Evolutionary conservation across 139 green algal genomes (phyloP), one percentile per base, ranked within the genome.

Genomic region (Chara braunii): DNA sequence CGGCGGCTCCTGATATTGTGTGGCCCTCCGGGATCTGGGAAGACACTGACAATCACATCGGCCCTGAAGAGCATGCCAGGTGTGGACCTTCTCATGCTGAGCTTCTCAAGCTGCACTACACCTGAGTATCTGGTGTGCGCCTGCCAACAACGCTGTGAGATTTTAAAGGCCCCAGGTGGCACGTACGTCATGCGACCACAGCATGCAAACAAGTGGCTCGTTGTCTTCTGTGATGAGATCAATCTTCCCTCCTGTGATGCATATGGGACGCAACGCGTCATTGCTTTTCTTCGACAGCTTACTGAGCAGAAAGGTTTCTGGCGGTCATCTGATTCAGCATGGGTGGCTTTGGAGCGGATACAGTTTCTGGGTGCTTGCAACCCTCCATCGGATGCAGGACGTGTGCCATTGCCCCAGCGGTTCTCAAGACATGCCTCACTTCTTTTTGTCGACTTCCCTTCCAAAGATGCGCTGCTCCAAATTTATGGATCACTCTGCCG

Each of bases 1-100:
- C 23, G n/a, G 24, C 63, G n/a, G 31, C 63, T 36, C n/a, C 53
- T 43, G 52, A 57, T 72, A 7, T 53, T 72, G 12, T 72, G 63
- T 29, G 63, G 63, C 1, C 63, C 63, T 8, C 55, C 63, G 8
- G 63, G 63, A 12, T 59, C 34, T 7, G 63, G 63, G 18, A 72
- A 72, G 63, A 68, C 40, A 2, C 37, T 72, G 22, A 57, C 26
- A 31, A 40, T 72, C 9, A 51, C 22, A 11, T 26, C 53, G 31
- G n/a, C 30, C n/a, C 14, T 68, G 12, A 22, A 70, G n/a, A 9
- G 18, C 8, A 37, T 69, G 50, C 53, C 53, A 5, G 8, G 29
- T 8, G 24, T 60, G 5, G 37, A 44, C 8, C 53, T 57, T 31
- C 37, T 63, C 29, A 63, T 35, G 7, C 34, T 63, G 32, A 63